Percentiles rank a stretch among this genome's conserved stretches.
phyloP scores from a whole-genome alignment of 192 early-diverging fungal genomes.

The Backusella westeae region DNA sequence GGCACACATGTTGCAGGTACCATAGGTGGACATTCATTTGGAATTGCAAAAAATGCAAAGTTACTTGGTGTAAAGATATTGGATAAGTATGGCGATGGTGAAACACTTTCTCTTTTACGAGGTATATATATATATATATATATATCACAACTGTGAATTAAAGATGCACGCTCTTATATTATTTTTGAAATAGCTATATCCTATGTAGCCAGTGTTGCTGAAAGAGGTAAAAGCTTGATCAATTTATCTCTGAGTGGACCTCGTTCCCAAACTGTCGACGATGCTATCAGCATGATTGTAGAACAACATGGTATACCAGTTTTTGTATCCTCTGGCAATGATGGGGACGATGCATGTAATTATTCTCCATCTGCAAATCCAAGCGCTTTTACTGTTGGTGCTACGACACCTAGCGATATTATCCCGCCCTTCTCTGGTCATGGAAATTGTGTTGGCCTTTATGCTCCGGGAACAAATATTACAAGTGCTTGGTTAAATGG shows the following conservation, averaged over 20 bases:
- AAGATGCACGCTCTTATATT: neutral
- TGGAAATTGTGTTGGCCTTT: conserved; percentile 59
- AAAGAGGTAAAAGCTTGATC: conserved; percentile 42
- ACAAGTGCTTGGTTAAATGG: conserved; percentile 34
- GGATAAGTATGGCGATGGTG: conserved; percentile 49
- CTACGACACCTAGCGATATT: conserved; percentile 37
- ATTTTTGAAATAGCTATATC: conserved; percentile 9
- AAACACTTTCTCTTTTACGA: conserved; percentile 46
- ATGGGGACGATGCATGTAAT: conserved; percentile 52
- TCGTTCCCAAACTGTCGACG: conserved; percentile 41
- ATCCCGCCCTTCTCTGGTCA: conserved; percentile 47
- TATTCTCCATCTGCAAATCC: conserved; percentile 44
- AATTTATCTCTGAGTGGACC: conserved; percentile 65
- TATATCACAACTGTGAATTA: no score
- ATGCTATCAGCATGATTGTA: conserved; percentile 31
- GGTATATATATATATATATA: conserved; percentile 16
- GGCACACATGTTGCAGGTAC: conserved; percentile 30
- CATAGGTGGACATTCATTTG: conserved; percentile 43
- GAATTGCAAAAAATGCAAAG: conserved; percentile 62
- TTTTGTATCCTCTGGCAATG: conserved; percentile 62
- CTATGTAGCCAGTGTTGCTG: conserved; percentile 17
- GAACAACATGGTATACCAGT: conserved; percentile 40
- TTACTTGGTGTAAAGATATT: conserved; percentile 63
- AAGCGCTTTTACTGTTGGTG: conserved; percentile 45
- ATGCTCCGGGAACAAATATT: conserved; percentile 59